Percentiles rank a stretch among this genome's conserved stretches.
phyloP scores from a whole-genome alignment of 257 asterid genomes.

The Fraxinus cuspidata region DNA sequence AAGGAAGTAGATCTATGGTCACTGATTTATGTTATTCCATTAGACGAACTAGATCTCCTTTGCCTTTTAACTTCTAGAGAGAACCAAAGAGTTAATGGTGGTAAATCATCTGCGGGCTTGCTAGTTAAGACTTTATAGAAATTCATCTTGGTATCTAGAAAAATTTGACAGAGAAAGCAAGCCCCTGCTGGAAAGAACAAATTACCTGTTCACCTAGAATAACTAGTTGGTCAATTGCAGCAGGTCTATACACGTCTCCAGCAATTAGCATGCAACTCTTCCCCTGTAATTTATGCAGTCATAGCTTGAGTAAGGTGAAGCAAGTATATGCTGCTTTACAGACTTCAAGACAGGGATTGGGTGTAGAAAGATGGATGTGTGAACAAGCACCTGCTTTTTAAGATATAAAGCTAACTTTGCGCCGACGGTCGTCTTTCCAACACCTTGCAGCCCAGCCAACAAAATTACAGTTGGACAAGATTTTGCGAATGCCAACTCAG shows the following conservation, averaged over 20 bases:
- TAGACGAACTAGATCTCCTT: not conserved
- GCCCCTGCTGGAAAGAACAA: not conserved
- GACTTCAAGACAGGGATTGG: slow-evolving; percentile 12
- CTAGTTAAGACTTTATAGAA: not conserved
- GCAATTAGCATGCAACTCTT: slow-evolving; percentile 98
- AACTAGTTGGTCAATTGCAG: slow-evolving; percentile 94
- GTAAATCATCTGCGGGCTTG: not conserved
- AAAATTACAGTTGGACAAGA: slow-evolving; percentile 79
- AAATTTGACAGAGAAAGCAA: not conserved
- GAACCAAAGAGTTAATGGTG: not conserved
- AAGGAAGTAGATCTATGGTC: not conserved
- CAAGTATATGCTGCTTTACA: slow-evolving; percentile 19
- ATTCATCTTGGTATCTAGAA: not conserved
- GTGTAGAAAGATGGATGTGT: slow-evolving; percentile 21
- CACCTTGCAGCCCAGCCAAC: slow-evolving; percentile 98
- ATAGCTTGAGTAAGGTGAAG: slow-evolving; percentile 27
- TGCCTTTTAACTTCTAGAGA: not conserved
- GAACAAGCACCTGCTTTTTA: slow-evolving; percentile 71
- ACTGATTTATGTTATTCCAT: not conserved
- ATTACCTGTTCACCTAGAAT: slow-evolving; percentile 68
- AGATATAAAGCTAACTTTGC: slow-evolving; percentile 96
- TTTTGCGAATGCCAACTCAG: slow-evolving; percentile 82
- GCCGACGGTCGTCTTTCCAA: slow-evolving; percentile 98
- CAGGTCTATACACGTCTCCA: slow-evolving; percentile 97
- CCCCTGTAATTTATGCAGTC: slow-evolving; percentile 55